Evolutionary conservation across 176 grass and related monocot genomes (phyloP).

Genomic region (Puccinellia tenuiflora): DNA sequence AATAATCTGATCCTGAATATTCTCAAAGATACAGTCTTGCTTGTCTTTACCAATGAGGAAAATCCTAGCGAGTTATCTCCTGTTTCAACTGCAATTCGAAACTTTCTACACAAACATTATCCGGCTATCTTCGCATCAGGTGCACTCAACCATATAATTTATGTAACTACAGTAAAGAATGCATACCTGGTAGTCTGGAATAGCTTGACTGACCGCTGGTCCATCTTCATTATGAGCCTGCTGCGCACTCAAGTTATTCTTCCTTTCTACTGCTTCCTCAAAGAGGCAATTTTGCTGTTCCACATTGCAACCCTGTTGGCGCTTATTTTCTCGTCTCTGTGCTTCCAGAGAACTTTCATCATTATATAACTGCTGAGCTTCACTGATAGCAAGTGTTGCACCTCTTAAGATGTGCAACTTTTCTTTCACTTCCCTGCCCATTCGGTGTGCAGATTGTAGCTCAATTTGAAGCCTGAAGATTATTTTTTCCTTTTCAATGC

Average conservation of each 20-base stretch:
- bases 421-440: constrained; percentile 54
- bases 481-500: constrained; percentile 71
- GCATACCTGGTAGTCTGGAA: constrained; percentile 41
- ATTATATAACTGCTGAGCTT: constrained; percentile 50
- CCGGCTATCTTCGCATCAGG: neutral
- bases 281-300: constrained; percentile 13
- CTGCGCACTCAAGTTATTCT: constrained; percentile 1
- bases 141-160: constrained; percentile 4
- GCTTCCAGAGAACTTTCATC: constrained; percentile 47
- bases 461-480: constrained; percentile 59
- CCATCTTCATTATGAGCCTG: constrained; percentile 11
- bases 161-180: neutral
- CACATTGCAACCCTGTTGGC: constrained; percentile 27
- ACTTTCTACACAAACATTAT: neutral
- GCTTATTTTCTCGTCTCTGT: constrained; percentile 18
- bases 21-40: neutral
- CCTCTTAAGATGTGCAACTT: constrained; percentile 76
- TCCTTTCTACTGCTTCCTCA: constrained; percentile 26
- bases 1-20: neutral
- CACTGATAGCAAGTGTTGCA: constrained; percentile 77
- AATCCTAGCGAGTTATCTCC: neutral
- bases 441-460: constrained; percentile 52
- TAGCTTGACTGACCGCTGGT: constrained; percentile 10
- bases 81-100: neutral
- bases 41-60: constrained; percentile 2